A percentile compares a stretch with the other conserved stretches of the same genome.
phyloP scores from a whole-genome alignment of 352 stramenopile species.

The Pilasporangium apinafurcum region DNA sequence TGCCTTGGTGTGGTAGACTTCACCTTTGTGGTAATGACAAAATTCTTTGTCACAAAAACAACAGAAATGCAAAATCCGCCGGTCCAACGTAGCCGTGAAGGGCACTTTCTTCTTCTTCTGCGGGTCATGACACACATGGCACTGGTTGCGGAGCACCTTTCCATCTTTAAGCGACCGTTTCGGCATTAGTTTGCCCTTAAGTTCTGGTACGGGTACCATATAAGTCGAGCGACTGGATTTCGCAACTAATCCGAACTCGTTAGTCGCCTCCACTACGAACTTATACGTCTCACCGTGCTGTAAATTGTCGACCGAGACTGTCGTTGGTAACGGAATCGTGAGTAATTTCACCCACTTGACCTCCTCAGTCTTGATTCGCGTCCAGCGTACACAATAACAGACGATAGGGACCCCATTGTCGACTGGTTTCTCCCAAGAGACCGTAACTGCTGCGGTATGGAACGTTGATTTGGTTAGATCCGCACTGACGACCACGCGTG shows the following conservation, averaged over 20 bases:
- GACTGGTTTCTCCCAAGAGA: slow-evolving; percentile 75
- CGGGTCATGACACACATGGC: slow-evolving; percentile 67
- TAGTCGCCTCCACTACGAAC: slow-evolving; percentile 77
- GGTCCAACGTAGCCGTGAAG: slow-evolving; percentile 57
- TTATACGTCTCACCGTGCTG: slow-evolving; percentile 81
- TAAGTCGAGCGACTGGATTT: slow-evolving; percentile 79
- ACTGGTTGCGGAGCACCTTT: slow-evolving; percentile 50
- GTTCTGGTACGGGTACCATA: slow-evolving; percentile 74
- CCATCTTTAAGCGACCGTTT: slow-evolving; percentile 27
- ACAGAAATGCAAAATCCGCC: slow-evolving; percentile 77
- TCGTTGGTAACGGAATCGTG: slow-evolving; percentile 56
- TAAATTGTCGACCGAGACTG: slow-evolving; percentile 50
- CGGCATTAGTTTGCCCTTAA: slow-evolving; percentile 54
- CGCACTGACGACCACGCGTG: slow-evolving; percentile 62
- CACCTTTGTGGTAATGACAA: slow-evolving; percentile 77
- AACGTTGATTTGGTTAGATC: slow-evolving; percentile 52
- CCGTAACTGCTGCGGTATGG: slow-evolving; percentile 40
- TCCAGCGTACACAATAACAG: slow-evolving; percentile 80
- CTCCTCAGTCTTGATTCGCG: slow-evolving; percentile 66
- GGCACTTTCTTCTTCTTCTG: slow-evolving; percentile 58
- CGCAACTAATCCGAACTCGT: slow-evolving; percentile 69
- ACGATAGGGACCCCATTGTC: slow-evolving; percentile 79
- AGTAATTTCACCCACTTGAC: slow-evolving; percentile 75
- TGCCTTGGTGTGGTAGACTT: slow-evolving; percentile 74
- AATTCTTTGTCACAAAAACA: slow-evolving; percentile 75